A percentile compares a stretch with the other conserved stretches of the same genome.
Evolutionary conservation across 2,329 filamentous ascomycete species (phyloP).

Genomic region (Fusarium zealandicum): DNA sequence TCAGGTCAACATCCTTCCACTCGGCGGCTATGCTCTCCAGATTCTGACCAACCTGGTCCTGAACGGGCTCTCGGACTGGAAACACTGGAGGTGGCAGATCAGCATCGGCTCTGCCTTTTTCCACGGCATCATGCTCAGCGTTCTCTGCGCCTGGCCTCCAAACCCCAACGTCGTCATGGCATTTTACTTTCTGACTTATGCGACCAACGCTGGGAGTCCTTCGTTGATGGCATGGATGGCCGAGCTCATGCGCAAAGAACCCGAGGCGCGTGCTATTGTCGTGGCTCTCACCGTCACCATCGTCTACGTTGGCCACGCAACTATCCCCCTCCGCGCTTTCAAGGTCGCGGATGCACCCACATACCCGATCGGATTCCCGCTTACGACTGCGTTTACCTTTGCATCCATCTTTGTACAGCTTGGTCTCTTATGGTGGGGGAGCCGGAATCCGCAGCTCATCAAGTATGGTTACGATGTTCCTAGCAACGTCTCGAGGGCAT

Average conservation of each 20-base stretch:
- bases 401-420: slow-evolving; percentile 45
- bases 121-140: slow-evolving; percentile 44
- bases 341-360: slow-evolving; percentile 45
- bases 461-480: slow-evolving; percentile 34
- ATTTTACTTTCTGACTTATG: slow-evolving; percentile 49
- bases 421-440: slow-evolving; percentile 43
- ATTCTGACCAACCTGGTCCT: slow-evolving; percentile 47
- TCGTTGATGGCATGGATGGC: slow-evolving; percentile 49
- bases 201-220: slow-evolving; percentile 45
- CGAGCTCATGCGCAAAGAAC: slow-evolving; percentile 46
- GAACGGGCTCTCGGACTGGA: slow-evolving; percentile 49
- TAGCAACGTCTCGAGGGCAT: slow-evolving; percentile 13
- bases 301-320: slow-evolving; percentile 50
- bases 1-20: slow-evolving; percentile 44
- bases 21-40: slow-evolving; percentile 44
- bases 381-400: slow-evolving; percentile 45
- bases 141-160: slow-evolving; percentile 46
- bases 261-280: slow-evolving; percentile 47
- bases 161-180: slow-evolving; percentile 44
- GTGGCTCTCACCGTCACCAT: slow-evolving; percentile 49
- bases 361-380: slow-evolving; percentile 49
- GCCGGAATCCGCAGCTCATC: slow-evolving; percentile 25
- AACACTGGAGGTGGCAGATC: slow-evolving; percentile 51
- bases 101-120: slow-evolving; percentile 41
- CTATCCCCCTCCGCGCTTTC: slow-evolving; percentile 48